Base-by-base conservation (phyloP, 805 yeast species). In the Suhomyces sp. region DNA sequence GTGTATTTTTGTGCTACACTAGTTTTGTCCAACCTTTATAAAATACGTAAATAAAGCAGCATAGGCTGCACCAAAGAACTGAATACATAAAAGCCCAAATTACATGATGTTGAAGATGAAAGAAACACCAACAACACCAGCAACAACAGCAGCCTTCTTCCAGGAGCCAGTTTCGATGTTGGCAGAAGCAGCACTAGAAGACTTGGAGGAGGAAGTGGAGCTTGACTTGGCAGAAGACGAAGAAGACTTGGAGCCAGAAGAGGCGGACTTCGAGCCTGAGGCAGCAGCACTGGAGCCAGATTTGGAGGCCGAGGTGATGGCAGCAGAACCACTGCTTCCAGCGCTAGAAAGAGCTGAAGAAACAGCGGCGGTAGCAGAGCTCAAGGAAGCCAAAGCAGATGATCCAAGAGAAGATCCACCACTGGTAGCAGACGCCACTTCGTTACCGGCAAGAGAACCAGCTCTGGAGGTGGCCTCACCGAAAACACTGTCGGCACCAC, bases 71-170 rank as follows among this genome's bases (percentile, higher is more conserved):
- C 23, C 46, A 6, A 12, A 42, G 46, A 42, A 42, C 17, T 42
- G 31, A 42, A 42, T 38, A 17, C 24, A 19, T 38, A 38, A 17
- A 7, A 36, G 24, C 24, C 24, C 24, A 17, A 15, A 17, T 52
- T 41, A 52, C 27, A 44, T 52, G 19, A 60, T 36, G 63, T 71
- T 72, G 60, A 70, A 57, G 29, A 71, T 51, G 53, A 73, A 69
- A 38, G 74, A 65, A 52, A 66, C 55, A 44, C 76, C 77, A 46
- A 73, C 66, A 50, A 73, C 46, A 48, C 70, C 73, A 46, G 71
- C 73, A 44, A 73, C 65, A 27, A 68, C 70, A 51, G 63, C 68
- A 42, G 73, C 66, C 62, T 63, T 71, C 63, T 73, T 73, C 77
- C 75, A 72, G 41, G 66, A 57, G 17, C 68, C 63, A 38, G 62